phyloP scores from a whole-genome alignment of 108 stramenopile genomes.

The Fistulifera pelliculosa region DNA sequence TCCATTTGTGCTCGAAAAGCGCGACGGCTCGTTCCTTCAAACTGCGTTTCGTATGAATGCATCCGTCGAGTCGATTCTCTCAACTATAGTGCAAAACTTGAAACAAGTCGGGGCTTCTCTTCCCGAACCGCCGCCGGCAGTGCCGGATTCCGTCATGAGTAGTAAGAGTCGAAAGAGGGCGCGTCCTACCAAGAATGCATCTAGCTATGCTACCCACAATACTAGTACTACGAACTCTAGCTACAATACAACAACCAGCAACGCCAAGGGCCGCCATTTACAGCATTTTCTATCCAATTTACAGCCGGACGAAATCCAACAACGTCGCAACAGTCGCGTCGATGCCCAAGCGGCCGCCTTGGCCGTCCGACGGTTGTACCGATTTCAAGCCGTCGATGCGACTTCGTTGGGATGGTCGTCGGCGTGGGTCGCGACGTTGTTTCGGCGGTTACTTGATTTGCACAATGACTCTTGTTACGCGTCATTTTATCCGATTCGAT shows the following conservation, averaged over 20 bases:
- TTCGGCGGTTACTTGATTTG: constrained; percentile 38
- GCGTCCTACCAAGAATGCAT: no score
- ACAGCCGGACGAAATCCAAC: constrained; percentile 32
- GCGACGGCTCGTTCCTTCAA: constrained; percentile 37
- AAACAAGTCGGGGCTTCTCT: not conserved
- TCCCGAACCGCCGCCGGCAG: not conserved
- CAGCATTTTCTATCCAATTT: constrained; percentile 31
- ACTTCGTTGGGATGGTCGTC: constrained; percentile 63
- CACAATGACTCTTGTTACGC: constrained; percentile 45
- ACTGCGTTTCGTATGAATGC: not conserved
- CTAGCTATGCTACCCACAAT: no score
- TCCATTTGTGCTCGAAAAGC: constrained; percentile 33
- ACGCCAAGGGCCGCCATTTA: constrained; percentile 32
- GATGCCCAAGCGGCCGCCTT: constrained; percentile 61
- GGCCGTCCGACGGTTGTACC: constrained; percentile 48
- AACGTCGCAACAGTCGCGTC: constrained; percentile 44
- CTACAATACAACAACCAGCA: constrained; percentile 14
- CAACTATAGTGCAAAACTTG: not conserved
- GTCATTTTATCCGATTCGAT: constrained; percentile 75
- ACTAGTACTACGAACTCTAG: no score
- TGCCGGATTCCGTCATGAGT: not conserved
- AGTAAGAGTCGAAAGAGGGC: not conserved
- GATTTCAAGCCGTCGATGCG: constrained; percentile 73
- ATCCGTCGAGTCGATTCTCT: not conserved
- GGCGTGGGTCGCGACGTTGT: constrained; percentile 38